Conservation (phyloP, 2,329 filamentous ascomycete species). For the Talaromyces sp. region DNA sequence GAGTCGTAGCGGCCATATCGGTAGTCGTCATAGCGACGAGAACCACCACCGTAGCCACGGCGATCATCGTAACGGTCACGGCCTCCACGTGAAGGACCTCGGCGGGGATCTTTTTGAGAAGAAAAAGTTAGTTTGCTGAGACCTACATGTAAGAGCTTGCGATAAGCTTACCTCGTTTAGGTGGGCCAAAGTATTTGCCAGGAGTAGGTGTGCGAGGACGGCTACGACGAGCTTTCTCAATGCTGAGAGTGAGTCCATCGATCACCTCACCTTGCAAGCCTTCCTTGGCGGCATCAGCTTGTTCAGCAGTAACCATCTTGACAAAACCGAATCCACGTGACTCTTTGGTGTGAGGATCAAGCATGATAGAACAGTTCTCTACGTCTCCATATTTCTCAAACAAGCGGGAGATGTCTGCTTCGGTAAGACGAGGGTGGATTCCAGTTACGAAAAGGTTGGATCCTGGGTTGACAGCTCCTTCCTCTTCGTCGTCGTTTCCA, state of each 20-base stretch:
- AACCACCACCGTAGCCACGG: constrained; percentile 48
- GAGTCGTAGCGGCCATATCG: constrained; percentile 45
- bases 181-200: constrained; percentile 97
- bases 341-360: constrained; percentile 96
- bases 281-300: constrained; percentile 95
- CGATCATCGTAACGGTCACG: constrained; percentile 51
- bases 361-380: constrained; percentile 99
- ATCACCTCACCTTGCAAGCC: constrained; percentile 91
- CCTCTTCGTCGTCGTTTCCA: constrained; percentile 60
- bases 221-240: constrained; percentile 95
- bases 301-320: constrained; percentile 93
- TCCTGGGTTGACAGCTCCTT: constrained; percentile 81
- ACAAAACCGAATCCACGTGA: constrained; percentile 98
- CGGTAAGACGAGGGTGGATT: constrained; percentile 86
- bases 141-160: background rate
- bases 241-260: constrained; percentile 92
- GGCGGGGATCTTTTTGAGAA: constrained; percentile 18
- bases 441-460: constrained; percentile 99
- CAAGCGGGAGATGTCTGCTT: constrained; percentile 85
- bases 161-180: constrained; percentile 76
- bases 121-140: constrained; percentile 1
- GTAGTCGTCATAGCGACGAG: constrained; percentile 44
- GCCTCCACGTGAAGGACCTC: constrained; percentile 40
- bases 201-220: constrained; percentile 93
- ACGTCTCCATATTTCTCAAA: constrained; percentile 99